Evolutionary conservation across 495 filamentous ascomycete genomes (phyloP).

Genomic region (Aspergillus baeticus): DNA sequence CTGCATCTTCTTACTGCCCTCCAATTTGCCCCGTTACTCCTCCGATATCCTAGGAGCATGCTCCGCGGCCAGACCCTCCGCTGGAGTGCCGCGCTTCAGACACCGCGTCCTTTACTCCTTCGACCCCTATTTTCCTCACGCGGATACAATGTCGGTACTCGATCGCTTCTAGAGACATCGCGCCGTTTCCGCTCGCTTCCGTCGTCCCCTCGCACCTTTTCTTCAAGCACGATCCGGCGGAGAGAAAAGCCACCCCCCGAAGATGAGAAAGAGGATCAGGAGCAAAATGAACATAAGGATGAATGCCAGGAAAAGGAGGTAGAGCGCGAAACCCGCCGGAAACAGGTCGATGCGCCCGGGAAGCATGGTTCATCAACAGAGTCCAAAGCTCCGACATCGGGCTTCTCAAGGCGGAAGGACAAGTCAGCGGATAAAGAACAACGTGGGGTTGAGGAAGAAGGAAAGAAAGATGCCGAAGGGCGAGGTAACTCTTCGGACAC

Average conservation of each 20-base stretch:
- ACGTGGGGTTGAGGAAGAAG: slow-evolving; percentile 43
- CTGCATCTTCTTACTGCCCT: background rate
- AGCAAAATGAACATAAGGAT: slow-evolving; percentile 33
- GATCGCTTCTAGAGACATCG: slow-evolving; percentile 30
- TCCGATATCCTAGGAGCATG: slow-evolving; percentile 40
- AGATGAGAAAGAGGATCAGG: slow-evolving; percentile 36
- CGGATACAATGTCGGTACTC: slow-evolving; percentile 40
- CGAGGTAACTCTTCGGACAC: slow-evolving; percentile 41
- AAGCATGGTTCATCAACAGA: slow-evolving; percentile 31
- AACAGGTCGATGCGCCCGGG: slow-evolving; percentile 32
- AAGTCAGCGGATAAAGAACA: slow-evolving; percentile 38
- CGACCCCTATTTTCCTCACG: slow-evolving; percentile 32
- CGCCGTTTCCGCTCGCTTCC: slow-evolving; percentile 30
- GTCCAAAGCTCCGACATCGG: slow-evolving; percentile 31
- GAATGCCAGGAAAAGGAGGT: slow-evolving; percentile 33
- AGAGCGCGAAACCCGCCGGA: slow-evolving; percentile 36
- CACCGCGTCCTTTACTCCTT: slow-evolving; percentile 37
- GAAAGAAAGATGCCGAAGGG: slow-evolving; percentile 40
- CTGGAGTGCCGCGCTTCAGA: slow-evolving; percentile 56
- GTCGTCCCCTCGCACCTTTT: slow-evolving; percentile 38
- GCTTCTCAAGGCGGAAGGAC: slow-evolving; percentile 37
- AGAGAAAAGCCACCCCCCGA: slow-evolving; percentile 45
- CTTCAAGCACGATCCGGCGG: slow-evolving; percentile 38
- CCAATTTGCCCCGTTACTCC: background rate
- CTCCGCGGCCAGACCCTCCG: slow-evolving; percentile 53